Evolutionary conservation across 108 stramenopile species (phyloP).

Genomic region (Skeletonema marinoi): DNA sequence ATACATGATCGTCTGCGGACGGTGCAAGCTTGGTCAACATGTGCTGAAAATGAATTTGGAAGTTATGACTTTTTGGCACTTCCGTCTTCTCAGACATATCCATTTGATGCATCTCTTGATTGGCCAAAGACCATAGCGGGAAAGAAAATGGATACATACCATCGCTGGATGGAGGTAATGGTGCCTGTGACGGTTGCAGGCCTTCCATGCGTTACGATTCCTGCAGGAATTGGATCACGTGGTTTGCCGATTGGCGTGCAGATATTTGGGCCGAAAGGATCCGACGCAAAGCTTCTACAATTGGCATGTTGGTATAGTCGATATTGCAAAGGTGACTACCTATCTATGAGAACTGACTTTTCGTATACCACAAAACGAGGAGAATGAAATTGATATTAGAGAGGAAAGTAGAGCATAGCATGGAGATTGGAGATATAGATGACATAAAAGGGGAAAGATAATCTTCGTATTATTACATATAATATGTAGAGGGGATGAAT

Average conservation of each 20-base stretch:
- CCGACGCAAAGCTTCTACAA: constrained; percentile 26
- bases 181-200: constrained; percentile 55
- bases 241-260: constrained; percentile 54
- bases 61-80: constrained; percentile 50
- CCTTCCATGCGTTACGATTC: constrained; percentile 56
- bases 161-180: constrained; percentile 65
- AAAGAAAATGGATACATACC: constrained; percentile 53
- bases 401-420: no score
- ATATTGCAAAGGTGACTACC: not conserved
- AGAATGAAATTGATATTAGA: no score
- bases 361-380: no score
- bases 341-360: no score
- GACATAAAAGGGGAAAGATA: no score
- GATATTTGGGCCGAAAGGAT: constrained; percentile 29
- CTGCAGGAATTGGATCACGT: constrained; percentile 31
- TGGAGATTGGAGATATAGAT: no score
- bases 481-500: no score
- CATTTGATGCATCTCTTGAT: constrained; percentile 46
- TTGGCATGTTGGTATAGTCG: constrained; percentile 28
- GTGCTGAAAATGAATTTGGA: not conserved
- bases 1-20: constrained; percentile 21
- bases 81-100: constrained; percentile 56
- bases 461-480: no score
- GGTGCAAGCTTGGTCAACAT: constrained; percentile 9
- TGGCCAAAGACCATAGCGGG: constrained; percentile 47